phyloP scores from a whole-genome alignment of 2,329 filamentous ascomycete species.

The Fusarium nygamai region DNA sequence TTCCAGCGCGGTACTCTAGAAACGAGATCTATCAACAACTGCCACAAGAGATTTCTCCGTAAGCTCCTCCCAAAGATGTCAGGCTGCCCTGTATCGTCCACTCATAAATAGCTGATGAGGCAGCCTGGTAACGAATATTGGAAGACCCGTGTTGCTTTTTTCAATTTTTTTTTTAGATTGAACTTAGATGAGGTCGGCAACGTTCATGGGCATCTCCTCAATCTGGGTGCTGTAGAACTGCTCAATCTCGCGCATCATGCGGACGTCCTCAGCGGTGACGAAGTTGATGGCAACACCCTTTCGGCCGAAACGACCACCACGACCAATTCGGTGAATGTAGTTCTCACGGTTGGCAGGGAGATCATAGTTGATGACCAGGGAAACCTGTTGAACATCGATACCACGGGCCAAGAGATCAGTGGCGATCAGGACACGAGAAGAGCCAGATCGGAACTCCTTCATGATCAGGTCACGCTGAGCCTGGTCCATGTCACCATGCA shows the following conservation, averaged over 20 bases:
- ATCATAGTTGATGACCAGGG: slow-evolving; percentile 99
- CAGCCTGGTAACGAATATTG: slow-evolving; percentile 39
- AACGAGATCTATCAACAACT: slow-evolving; percentile 55
- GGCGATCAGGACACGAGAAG: slow-evolving; percentile 97
- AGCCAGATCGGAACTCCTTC: slow-evolving; percentile 99
- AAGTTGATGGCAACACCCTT: slow-evolving; percentile 99
- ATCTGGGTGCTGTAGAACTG: slow-evolving; percentile 99
- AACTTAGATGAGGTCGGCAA: slow-evolving; percentile 77
- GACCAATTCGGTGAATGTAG: slow-evolving; percentile 99
- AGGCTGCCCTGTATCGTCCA: slow-evolving; percentile 42
- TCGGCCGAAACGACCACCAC: slow-evolving; percentile 98
- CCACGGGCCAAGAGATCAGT: slow-evolving; percentile 98
- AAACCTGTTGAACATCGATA: slow-evolving; percentile 99
- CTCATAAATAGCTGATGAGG: slow-evolving; percentile 30
- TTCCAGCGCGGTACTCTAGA: slow-evolving; percentile 48
- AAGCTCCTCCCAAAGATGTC: slow-evolving; percentile 45
- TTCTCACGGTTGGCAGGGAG: slow-evolving; percentile 99
- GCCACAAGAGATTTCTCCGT: slow-evolving; percentile 49
- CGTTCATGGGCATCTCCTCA: slow-evolving; percentile 99
- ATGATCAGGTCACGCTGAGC: slow-evolving; percentile 98
- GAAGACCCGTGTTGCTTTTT: slow-evolving; percentile 37
- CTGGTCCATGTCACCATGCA: slow-evolving; percentile 99
- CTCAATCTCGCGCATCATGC: slow-evolving; percentile 99
- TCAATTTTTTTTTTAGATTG: slow-evolving; percentile 31
- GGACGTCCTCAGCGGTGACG: slow-evolving; percentile 97